phyloP scores from a whole-genome alignment of 805 yeast genomes.

The Zygoascus bituminiphila region DNA sequence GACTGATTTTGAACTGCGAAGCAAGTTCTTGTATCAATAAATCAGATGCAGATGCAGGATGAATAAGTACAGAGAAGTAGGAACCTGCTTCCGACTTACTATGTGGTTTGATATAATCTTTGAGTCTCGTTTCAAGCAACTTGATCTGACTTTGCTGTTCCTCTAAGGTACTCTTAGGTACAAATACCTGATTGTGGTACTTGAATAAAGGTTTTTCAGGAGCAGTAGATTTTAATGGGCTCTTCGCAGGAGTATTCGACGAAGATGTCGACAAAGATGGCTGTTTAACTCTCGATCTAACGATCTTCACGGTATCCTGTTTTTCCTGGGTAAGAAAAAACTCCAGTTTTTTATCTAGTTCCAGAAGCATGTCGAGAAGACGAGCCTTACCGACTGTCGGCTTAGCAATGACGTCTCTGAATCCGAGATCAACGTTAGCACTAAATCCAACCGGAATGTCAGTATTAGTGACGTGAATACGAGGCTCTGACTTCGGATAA shows the following conservation, averaged over 20 bases:
- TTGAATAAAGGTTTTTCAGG: slow-evolving; percentile 4
- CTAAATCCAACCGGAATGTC: slow-evolving; percentile 66
- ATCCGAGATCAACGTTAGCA: slow-evolving; percentile 60
- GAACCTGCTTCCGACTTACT: slow-evolving; percentile 8
- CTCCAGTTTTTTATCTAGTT: slow-evolving; percentile 54
- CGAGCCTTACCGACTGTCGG: slow-evolving; percentile 31
- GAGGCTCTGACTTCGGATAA: slow-evolving; percentile 47
- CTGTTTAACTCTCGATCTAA: slow-evolving; percentile 19
- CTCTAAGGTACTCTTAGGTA: slow-evolving; percentile 14
- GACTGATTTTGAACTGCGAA: slow-evolving; percentile 8
- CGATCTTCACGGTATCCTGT: slow-evolving; percentile 53
- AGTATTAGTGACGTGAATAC: slow-evolving; percentile 49
- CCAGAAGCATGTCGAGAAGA: slow-evolving; percentile 44
- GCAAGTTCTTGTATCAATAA: slow-evolving; percentile 14
- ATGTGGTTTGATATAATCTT: slow-evolving; percentile 3
- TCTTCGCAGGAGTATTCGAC: not conserved
- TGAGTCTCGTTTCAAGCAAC: slow-evolving; percentile 11
- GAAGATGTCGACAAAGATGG: not conserved
- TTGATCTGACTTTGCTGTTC: slow-evolving; percentile 18
- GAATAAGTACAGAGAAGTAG: slow-evolving; percentile 7
- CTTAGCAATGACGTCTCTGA: slow-evolving; percentile 33
- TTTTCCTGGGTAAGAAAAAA: slow-evolving; percentile 50
- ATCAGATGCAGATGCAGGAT: slow-evolving; percentile 11
- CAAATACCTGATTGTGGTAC: slow-evolving; percentile 9
- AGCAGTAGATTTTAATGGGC: not conserved